phyloP scores from a whole-genome alignment of 2,329 filamentous ascomycete genomes.

The Cryphonectria nitschkei region DNA sequence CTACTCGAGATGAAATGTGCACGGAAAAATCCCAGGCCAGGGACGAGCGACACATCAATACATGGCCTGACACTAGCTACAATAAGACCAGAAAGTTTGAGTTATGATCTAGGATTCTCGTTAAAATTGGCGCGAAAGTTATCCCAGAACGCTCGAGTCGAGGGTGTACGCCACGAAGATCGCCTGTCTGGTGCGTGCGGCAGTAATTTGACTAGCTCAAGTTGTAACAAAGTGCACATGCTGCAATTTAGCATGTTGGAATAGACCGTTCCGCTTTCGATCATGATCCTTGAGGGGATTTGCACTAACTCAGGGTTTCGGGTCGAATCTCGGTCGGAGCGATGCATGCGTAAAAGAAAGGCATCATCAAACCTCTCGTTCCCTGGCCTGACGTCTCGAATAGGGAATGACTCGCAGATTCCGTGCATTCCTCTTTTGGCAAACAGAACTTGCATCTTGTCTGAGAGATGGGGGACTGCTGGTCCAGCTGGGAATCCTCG shows the following conservation, averaged over 20 bases:
- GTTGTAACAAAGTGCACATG: background rate
- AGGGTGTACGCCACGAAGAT: background rate
- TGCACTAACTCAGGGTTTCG: background rate
- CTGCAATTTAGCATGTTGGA: background rate
- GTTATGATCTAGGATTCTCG: background rate
- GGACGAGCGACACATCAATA: background rate
- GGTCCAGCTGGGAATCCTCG: background rate
- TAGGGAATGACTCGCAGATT: background rate
- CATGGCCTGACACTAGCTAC: background rate
- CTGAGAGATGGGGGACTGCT: background rate
- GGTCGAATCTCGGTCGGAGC: background rate
- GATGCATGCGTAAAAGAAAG: background rate
- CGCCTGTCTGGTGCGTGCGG: background rate
- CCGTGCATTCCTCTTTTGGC: background rate
- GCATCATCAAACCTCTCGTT: background rate
- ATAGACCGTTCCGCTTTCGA: background rate
- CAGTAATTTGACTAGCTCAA: background rate
- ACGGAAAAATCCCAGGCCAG: background rate
- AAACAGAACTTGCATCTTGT: background rate
- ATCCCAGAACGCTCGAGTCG: background rate
- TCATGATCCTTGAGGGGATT: background rate
- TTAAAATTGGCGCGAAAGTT: background rate
- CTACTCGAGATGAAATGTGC: background rate
- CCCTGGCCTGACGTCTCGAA: background rate
- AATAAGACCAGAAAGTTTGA: background rate